phyloP scores from a whole-genome alignment of 345 rosid species.

The Limnanthes douglasii region DNA sequence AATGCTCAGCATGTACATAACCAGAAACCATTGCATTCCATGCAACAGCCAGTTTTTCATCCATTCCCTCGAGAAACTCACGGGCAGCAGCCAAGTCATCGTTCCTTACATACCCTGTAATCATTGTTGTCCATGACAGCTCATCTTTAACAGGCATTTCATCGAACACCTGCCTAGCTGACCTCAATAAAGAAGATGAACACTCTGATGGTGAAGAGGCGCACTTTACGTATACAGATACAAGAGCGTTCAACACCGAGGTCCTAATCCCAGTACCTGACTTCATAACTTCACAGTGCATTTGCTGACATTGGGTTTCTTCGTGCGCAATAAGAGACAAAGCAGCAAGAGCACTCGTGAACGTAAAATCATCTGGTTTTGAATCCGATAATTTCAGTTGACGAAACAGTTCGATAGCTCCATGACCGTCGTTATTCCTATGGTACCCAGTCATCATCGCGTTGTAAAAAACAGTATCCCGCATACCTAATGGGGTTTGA shows the following conservation, averaged over 20 bases:
- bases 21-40: conserved; percentile 22
- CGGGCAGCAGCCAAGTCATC: conserved; percentile 12
- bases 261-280: conserved; percentile 14
- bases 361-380: conserved; percentile 19
- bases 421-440: conserved; percentile 11
- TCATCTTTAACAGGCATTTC: conserved; percentile 18
- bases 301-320: conserved; percentile 15
- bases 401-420: conserved; percentile 11
- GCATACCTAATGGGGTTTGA: conserved; percentile 11
- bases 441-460: conserved; percentile 21
- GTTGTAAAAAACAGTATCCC: conserved; percentile 20
- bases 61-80: conserved; percentile 13
- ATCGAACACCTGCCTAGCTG: conserved; percentile 17
- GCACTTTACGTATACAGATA: conserved; percentile 15
- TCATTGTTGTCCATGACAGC: conserved; percentile 24
- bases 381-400: conserved; percentile 13
- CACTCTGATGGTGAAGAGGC: conserved; percentile 5
- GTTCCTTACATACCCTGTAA: conserved; percentile 16
- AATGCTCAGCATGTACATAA: conserved; percentile 15
- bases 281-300: conserved; percentile 17
- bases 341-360: conserved; percentile 12
- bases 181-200: conserved; percentile 4
- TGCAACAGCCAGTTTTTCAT: conserved; percentile 12
- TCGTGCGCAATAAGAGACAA: conserved; percentile 10
- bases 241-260: conserved; percentile 15